Conservation (phyloP, 495 filamentous ascomycete genomes). For the Baudoinia panamericana region DNA sequence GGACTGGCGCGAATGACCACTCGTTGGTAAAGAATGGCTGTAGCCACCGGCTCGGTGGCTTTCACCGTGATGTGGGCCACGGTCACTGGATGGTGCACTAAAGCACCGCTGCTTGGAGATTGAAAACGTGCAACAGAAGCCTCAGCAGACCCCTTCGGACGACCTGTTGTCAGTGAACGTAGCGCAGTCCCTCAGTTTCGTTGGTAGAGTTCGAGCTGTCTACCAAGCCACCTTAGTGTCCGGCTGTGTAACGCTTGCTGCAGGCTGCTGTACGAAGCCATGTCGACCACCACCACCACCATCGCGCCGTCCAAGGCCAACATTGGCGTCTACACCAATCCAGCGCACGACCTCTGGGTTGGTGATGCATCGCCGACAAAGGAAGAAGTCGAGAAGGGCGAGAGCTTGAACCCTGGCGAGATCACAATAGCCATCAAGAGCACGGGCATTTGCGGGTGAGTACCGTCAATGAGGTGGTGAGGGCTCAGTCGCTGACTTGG, state of each 20-base stretch:
- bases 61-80: too few species aligned
- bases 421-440: conserved; percentile 75
- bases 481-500: not conserved
- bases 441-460: conserved; percentile 86
- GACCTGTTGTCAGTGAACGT: too few species aligned
- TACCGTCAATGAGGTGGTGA: conserved; percentile 9
- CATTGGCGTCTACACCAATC: conserved; percentile 92
- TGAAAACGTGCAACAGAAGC: too few species aligned
- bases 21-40: too few species aligned
- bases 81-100: too few species aligned
- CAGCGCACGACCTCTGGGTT: conserved; percentile 81
- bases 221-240: too few species aligned
- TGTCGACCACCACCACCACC: conserved; percentile 19
- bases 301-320: conserved; percentile 50
- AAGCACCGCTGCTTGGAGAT: too few species aligned
- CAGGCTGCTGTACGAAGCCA: conserved; percentile 5
- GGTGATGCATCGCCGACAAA: conserved; percentile 60
- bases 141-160: too few species aligned
- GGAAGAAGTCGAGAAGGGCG: conserved; percentile 58
- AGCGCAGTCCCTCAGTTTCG: too few species aligned
- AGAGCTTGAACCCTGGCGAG: conserved; percentile 61
- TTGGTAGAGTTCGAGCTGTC: too few species aligned
- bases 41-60: too few species aligned
- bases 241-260: conserved; percentile 16
- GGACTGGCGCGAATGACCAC: too few species aligned